Evolutionary conservation across 345 rosid genomes (phyloP), one percentile per base, ranked within the genome.

Genomic region (Sisymbrium irio): DNA sequence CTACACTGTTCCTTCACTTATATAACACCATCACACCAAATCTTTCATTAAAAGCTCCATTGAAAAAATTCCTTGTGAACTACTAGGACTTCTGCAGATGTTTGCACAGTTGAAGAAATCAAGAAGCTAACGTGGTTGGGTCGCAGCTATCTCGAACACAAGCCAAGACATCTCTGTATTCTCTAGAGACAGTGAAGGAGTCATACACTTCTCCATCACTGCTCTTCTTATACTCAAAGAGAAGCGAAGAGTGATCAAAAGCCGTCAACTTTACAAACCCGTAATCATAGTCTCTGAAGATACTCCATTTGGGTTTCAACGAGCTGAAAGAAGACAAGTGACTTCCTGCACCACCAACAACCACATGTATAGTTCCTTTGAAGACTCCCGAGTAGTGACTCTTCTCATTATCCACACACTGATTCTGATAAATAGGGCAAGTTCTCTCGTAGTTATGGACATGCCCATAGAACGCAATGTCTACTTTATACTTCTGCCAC

Each of bases 241-340:
- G 85, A 62, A 92, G 80, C 15, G 82, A 84, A 1, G 98, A 85
- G 32, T 83, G 92, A 56, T 89, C 82, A 19, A 79, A 88, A 17
- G 98, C 88, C 0, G 90, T 88, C 74, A 92, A 27, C 79, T 92
- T 92, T 40, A 85, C 94, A 60, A 88, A 92, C 45, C 98, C 96
- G 9, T 27, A 85, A 71, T 92, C 92, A 10, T 72, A 86, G 62
- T 89, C 98, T 74, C 89, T 83, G 71, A 79, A 82, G 3, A 92
- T 18, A 76, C 98, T 92, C 96, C 98, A 88, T 1, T 36, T 58
- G 0, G 96, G 92, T 0, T 50, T 69, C 36, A 81, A 19, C 10
- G 55, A 4, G 41, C 87, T 88, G 78, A 77, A 92, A 2, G 28
- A 2, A 0, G 94, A 84, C 33, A 92, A 77, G 69, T 87, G 94